Conservation (phyloP, 768 basidiomycete genomes). For the Phaffia australis region DNA sequence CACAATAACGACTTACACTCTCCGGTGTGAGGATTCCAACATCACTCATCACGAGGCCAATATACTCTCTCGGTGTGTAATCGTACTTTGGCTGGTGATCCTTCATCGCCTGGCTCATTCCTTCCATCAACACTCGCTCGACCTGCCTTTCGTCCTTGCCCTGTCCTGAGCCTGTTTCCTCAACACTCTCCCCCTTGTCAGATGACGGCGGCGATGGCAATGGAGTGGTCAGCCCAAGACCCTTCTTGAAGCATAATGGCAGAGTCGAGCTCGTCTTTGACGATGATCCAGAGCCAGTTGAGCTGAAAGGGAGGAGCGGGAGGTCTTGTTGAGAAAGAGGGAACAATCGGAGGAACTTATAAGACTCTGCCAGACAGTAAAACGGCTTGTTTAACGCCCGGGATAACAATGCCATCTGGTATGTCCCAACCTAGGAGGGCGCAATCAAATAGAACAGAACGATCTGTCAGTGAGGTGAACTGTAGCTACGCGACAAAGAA, state of each 20-base stretch:
- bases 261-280: not conserved
- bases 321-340: conserved; percentile 45
- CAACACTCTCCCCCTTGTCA: conserved; percentile 7
- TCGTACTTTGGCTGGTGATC: conserved; percentile 79
- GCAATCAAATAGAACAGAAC: conserved; percentile 28
- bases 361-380: conserved; percentile 74
- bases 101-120: conserved; percentile 73
- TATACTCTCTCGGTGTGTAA: conserved; percentile 88
- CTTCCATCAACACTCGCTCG: conserved; percentile 28
- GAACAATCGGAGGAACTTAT: conserved; percentile 95
- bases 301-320: conserved; percentile 30
- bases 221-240: not conserved
- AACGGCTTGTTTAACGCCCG: conserved; percentile 90
- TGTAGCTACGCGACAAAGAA: not conserved
- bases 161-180: conserved; percentile 21
- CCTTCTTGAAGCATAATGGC: not conserved
- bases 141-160: not conserved
- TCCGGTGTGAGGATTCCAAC: conserved; percentile 58
- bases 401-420: conserved; percentile 92
- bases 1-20: conserved; percentile 9
- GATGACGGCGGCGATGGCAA: not conserved
- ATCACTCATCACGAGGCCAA: conserved; percentile 87
- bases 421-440: conserved; percentile 60
- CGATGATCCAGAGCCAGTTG: not conserved
- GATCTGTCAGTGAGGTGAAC: not conserved